Evolutionary conservation across 1,284 basidiomycete genomes (phyloP), one percentile per base, ranked within the genome.

Genomic region (Sporisorium graminicola): DNA sequence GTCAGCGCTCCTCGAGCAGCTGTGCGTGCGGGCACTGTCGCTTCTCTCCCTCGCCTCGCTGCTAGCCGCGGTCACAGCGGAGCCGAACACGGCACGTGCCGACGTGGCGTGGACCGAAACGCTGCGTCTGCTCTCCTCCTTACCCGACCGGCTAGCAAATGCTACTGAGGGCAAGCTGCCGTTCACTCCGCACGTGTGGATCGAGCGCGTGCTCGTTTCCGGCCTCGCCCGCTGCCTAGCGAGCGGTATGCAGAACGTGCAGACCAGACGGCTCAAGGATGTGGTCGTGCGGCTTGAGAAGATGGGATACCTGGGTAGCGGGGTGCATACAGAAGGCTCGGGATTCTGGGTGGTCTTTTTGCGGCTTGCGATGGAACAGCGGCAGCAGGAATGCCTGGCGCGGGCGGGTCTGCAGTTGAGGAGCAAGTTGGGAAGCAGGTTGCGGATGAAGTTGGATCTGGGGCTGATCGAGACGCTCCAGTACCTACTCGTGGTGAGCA

Each of bases 141-240:
- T 76, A 3, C 68, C 74, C 2, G 74, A 76, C 24, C 60, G 74
- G 3, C 31, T 76, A 16, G 74, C 74, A 0, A 76, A 76, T 43
- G 58, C 58, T 4, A 72, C 58, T 5, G 37, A 20, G 16, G 73
- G 67, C 1, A 13, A 58, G 2, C 0, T 67, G 2, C 59, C 62
- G 5, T 55, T 70, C 33, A 49, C 37, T 1, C 0, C 35, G 3
- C 27, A 0, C 16, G 14, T 18, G 7, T 76, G 68, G 68, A 26
- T 58, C 20, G 53, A 64, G 16, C 6, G 4, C 0, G 68, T 67
- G n/a, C 27, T 76, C 5, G 61, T 71, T 1, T 3, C n/a, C 12
- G 74, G 68, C 2, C 9, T 76, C 0, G 74, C 37, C 4, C 3
- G 35, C 0, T 27, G 59, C 9, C 55, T 65, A 13, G 6, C 37